phyloP scores from a whole-genome alignment of 768 basidiomycete species.

The Arthromyces matolae region DNA sequence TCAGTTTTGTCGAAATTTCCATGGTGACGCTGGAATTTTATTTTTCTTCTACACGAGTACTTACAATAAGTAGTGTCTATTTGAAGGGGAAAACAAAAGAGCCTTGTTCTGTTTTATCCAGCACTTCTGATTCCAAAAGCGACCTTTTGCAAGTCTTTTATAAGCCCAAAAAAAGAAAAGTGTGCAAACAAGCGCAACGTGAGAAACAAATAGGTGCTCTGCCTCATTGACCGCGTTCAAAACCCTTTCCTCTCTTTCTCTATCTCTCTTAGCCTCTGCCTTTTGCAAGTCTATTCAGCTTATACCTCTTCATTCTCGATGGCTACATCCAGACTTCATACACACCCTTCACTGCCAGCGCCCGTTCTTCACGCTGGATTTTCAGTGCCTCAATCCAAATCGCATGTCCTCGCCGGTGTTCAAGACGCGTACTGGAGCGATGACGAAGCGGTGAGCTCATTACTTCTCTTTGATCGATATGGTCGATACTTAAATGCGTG shows the following conservation, averaged over 20 bases:
- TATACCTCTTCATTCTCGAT: slow-evolving; percentile 24
- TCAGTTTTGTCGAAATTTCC: background rate
- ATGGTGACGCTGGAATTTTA: background rate
- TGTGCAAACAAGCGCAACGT: slow-evolving; percentile 23
- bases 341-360: slow-evolving; percentile 64
- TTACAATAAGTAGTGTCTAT: too few species aligned
- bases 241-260: slow-evolving; percentile 9
- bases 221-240: slow-evolving; percentile 21
- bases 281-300: background rate
- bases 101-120: too few species aligned
- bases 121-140: too few species aligned
- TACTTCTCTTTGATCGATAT: slow-evolving; percentile 9
- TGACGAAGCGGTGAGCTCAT: slow-evolving; percentile 63
- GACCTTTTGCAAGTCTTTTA: too few species aligned
- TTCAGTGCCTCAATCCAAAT: slow-evolving; percentile 75
- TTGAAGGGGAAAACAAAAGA: too few species aligned
- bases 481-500: slow-evolving; percentile 10
- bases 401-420: slow-evolving; percentile 81
- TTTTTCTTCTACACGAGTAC: too few species aligned
- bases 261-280: slow-evolving; percentile 5
- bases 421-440: slow-evolving; percentile 98
- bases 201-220: slow-evolving; percentile 20
- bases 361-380: slow-evolving; percentile 71
- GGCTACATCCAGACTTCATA: slow-evolving; percentile 54
- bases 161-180: background rate